Conservation (phyloP, 495 filamentous ascomycete genomes). For the Opeltia flavorubescens region DNA sequence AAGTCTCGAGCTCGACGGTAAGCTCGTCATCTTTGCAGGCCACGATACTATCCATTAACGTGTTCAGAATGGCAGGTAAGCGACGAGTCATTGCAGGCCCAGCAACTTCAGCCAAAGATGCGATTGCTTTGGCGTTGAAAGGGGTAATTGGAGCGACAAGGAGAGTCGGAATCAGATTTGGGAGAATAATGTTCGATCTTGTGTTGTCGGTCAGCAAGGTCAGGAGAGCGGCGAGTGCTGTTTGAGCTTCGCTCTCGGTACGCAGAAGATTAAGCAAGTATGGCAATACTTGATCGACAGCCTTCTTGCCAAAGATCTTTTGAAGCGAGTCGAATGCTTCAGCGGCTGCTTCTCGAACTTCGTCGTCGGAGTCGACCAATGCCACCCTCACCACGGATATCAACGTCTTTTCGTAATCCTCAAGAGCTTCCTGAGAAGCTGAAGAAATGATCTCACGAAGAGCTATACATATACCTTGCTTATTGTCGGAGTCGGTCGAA, state of each 20-base stretch:
- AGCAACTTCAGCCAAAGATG: constrained; percentile 83
- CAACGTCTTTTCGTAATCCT: constrained; percentile 88
- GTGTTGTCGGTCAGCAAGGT: constrained; percentile 89
- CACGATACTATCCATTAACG: constrained; percentile 85
- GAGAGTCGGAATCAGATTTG: constrained; percentile 86
- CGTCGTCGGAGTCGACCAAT: constrained; percentile 73
- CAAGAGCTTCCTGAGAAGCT: constrained; percentile 76
- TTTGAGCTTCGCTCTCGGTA: constrained; percentile 73
- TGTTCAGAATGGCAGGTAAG: constrained; percentile 76
- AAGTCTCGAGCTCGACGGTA: constrained; percentile 53
- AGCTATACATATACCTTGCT: constrained; percentile 94
- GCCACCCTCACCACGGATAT: constrained; percentile 90
- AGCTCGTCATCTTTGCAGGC: constrained; percentile 61
- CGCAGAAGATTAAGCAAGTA: constrained; percentile 78
- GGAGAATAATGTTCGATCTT: constrained; percentile 88
- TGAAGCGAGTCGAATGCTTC: constrained; percentile 95
- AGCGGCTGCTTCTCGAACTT: constrained; percentile 88
- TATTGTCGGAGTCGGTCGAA: constrained; percentile 82
- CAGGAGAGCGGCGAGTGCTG: constrained; percentile 80
- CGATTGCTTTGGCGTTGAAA: constrained; percentile 89
- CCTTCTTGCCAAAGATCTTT: constrained; percentile 81
- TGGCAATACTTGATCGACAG: constrained; percentile 87
- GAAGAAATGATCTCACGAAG: constrained; percentile 84
- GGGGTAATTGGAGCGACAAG: constrained; percentile 77
- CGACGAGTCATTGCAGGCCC: constrained; percentile 77